A percentile compares a stretch with the other conserved stretches of the same genome.
These are phyloP conservation scores for Apiosordaria backusii DNA, from an alignment of 495 filamentous ascomycete genomes.

Conservation along the genomic window DNA sequence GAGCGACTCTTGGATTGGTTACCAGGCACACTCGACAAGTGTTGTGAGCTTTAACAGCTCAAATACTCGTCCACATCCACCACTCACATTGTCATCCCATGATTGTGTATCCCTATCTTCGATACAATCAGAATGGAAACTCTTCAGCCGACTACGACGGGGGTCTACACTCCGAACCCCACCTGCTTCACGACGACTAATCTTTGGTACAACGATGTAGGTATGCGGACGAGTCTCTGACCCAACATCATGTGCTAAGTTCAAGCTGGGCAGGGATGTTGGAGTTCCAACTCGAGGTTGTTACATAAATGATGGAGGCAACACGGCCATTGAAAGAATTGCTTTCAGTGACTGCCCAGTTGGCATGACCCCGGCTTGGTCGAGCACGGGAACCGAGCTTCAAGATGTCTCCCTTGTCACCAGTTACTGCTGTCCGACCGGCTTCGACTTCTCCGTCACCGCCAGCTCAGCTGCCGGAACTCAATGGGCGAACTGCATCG, in stretches of 20 bases:
- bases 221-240: too few relatives aligned
- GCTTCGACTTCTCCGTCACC: not conserved
- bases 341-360: not conserved
- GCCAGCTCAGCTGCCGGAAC: not conserved
- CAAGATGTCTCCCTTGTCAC: not conserved
- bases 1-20: not conserved
- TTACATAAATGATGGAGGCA: not conserved
- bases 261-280: too few relatives aligned
- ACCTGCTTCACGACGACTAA: not conserved
- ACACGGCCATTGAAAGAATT: not conserved
- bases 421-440: conserved; percentile 3
- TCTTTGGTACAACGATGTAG: too few relatives aligned
- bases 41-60: not conserved
- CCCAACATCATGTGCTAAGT: too few relatives aligned
- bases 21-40: not conserved
- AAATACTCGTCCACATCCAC: not conserved
- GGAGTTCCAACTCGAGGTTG: too few relatives aligned
- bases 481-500: not conserved
- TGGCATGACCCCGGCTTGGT: not conserved
- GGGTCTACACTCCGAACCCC: not conserved
- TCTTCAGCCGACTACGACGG: not conserved
- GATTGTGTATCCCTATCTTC: not conserved
- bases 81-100: not conserved
- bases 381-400: not conserved
- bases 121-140: not conserved